Evolutionary conservation across 805 yeast genomes (phyloP).

Genomic region (Ogataea ganodermae): DNA sequence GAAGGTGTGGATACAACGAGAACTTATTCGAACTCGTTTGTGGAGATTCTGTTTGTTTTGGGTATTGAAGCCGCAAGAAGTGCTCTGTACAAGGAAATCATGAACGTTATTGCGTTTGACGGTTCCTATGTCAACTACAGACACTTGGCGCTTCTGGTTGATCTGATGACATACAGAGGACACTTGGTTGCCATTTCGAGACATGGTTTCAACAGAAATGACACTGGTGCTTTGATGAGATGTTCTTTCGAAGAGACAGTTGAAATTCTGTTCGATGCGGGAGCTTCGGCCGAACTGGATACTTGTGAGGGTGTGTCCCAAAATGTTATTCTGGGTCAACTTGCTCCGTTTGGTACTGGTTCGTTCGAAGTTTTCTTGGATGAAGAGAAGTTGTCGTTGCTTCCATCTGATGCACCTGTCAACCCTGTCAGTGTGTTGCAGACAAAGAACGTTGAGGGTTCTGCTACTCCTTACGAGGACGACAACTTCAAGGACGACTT

Average conservation of each 20-base stretch:
- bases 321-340: slow-evolving; percentile 95
- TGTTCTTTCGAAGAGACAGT: slow-evolving; percentile 99
- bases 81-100: slow-evolving; percentile 89
- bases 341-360: slow-evolving; percentile 99
- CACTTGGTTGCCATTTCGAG: slow-evolving; percentile 98
- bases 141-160: slow-evolving; percentile 96
- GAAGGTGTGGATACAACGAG: slow-evolving; percentile 92
- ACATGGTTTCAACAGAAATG: slow-evolving; percentile 98
- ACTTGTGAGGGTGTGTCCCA: slow-evolving; percentile 99
- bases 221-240: slow-evolving; percentile 99
- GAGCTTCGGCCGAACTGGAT: slow-evolving; percentile 96
- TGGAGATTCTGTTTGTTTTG: slow-evolving; percentile 88
- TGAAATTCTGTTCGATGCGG: slow-evolving; percentile 95
- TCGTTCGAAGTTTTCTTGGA: slow-evolving; percentile 94
- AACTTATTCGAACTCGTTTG: slow-evolving; percentile 94
- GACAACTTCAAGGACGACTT: slow-evolving; percentile 66
- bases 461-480: slow-evolving; percentile 88
- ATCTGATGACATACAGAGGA: slow-evolving; percentile 98
- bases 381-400: slow-evolving; percentile 73
- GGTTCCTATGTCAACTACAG: slow-evolving; percentile 99
- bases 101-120: slow-evolving; percentile 97
- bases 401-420: slow-evolving; percentile 51
- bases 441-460: slow-evolving; percentile 61
- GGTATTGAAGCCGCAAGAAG: slow-evolving; percentile 99
- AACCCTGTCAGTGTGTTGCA: slow-evolving; percentile 43